Percentiles rank a stretch among this genome's conserved stretches.
phyloP scores from a whole-genome alignment of 2,329 filamentous ascomycete species.

The Paracamarosporium sp. region DNA sequence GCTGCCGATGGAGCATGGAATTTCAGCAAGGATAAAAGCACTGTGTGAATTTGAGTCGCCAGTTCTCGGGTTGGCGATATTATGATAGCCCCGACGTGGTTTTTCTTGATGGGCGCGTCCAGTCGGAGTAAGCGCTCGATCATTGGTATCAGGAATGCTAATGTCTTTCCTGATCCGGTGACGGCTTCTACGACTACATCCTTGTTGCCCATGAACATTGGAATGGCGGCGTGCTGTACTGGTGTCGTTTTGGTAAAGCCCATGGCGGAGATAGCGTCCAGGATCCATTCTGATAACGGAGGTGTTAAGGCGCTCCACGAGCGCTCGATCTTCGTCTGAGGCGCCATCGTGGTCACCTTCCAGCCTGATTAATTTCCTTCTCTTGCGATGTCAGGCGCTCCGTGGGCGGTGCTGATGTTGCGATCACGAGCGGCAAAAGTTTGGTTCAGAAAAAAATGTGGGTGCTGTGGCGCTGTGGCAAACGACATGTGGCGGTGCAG shows the following conservation, averaged over 20 bases:
- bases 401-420: background rate
- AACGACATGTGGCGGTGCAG: conserved; percentile 8
- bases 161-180: conserved; percentile 44
- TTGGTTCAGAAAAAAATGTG: conserved; percentile 23
- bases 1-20: conserved; percentile 85
- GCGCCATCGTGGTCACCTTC: conserved; percentile 34
- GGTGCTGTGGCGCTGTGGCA: conserved; percentile 12
- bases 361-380: background rate
- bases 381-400: background rate
- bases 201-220: conserved; percentile 86
- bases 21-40: conserved; percentile 76
- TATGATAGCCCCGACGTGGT: conserved; percentile 89
- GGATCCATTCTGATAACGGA: conserved; percentile 79
- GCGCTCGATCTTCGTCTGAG: conserved; percentile 47
- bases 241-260: conserved; percentile 89
- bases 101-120: conserved; percentile 83
- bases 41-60: conserved; percentile 86
- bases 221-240: conserved; percentile 91
- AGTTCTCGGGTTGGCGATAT: conserved; percentile 93
- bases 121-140: conserved; percentile 81
- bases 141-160: conserved; percentile 77
- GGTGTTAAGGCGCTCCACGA: conserved; percentile 75
- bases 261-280: conserved; percentile 83
- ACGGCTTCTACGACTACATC: conserved; percentile 86
- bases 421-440: conserved; percentile 11